A percentile compares a stretch with the other conserved stretches of the same genome.
These are phyloP conservation scores for Auricularia heimuer DNA, from an alignment of 768 basidiomycete genomes.

Conservation along the genomic window DNA sequence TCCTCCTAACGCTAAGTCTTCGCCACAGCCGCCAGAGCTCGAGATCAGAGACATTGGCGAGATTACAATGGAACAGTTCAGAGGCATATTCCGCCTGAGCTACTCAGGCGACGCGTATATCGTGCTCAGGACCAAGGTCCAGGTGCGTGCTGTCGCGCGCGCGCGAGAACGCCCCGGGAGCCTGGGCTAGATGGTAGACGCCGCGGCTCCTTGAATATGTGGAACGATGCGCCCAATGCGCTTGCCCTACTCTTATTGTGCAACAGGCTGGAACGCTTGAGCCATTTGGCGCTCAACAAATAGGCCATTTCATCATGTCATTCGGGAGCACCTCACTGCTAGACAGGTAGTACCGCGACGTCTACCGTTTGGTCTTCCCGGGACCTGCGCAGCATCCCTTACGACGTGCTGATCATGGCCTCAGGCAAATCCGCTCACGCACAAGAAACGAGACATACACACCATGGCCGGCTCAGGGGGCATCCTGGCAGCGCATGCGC, in stretches of 20 bases:
- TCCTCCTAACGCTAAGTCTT: constrained; percentile 1
- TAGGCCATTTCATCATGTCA: too few species aligned
- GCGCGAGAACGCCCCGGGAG: background rate
- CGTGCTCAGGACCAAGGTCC: constrained; percentile 83
- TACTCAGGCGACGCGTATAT: constrained; percentile 90
- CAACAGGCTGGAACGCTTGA: too few species aligned
- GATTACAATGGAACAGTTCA: constrained; percentile 87
- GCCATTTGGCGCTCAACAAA: too few species aligned
- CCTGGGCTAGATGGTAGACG: too few species aligned
- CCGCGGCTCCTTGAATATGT: too few species aligned
- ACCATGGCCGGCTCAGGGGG: constrained; percentile 73
- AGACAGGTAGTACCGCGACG: too few species aligned
- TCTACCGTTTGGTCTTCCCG: too few species aligned
- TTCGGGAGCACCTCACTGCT: too few species aligned
- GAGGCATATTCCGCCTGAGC: constrained; percentile 91
- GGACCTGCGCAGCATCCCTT: too few species aligned
- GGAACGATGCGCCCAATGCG: too few species aligned
- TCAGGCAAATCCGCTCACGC: constrained; percentile 90
- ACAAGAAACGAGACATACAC: constrained; percentile 85
- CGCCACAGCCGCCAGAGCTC: constrained; percentile 78
- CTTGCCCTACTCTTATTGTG: too few species aligned
- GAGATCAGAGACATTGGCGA: constrained; percentile 98
- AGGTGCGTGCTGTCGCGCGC: constrained; percentile 40
- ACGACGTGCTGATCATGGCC: too few species aligned
- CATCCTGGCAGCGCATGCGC: constrained; percentile 89